Evolutionary conservation across 768 basidiomycete species (phyloP).

Genomic region (Nevesoporus exiguus): DNA sequence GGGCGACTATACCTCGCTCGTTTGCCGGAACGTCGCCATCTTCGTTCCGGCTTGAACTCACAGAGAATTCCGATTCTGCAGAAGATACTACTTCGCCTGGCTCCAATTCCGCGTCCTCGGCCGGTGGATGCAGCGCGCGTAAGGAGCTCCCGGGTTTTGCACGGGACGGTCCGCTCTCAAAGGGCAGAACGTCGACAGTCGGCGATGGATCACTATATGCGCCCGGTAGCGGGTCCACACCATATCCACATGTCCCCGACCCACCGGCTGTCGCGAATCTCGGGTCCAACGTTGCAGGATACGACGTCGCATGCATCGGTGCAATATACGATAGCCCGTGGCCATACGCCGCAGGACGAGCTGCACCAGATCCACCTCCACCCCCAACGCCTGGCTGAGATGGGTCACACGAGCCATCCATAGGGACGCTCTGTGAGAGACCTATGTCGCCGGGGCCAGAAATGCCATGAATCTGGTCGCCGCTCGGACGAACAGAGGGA

Average conservation of each 20-base stretch:
- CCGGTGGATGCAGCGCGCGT: neutral
- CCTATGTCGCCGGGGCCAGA: conserved; percentile 19
- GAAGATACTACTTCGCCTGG: conserved; percentile 28
- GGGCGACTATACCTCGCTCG: conserved; percentile 9
- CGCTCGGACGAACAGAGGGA: neutral
- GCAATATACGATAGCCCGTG: neutral
- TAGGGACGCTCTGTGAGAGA: conserved; percentile 11
- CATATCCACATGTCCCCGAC: neutral
- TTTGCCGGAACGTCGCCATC: conserved; percentile 4
- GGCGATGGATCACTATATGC: neutral
- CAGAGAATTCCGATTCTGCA: conserved; percentile 23
- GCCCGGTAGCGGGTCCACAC: neutral
- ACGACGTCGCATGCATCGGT: conserved; percentile 14
- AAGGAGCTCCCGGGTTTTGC: neutral
- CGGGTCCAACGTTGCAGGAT: conserved; percentile 14
- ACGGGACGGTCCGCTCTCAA: conserved; percentile 6
- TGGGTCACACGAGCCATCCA: conserved; percentile 13
- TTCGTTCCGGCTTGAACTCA: conserved; percentile 22
- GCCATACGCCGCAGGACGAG: conserved; percentile 5
- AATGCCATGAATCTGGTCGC: conserved; percentile 18
- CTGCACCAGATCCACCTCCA: conserved; percentile 19
- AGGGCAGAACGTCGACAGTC: neutral
- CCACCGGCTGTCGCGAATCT: neutral
- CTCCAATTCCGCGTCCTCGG: conserved; percentile 15
- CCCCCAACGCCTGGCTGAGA: conserved; percentile 17